Percentiles rank a stretch among this genome's conserved stretches.
Evolutionary conservation across 495 filamentous ascomycete species (phyloP).

Genomic region (Saxispiralis lemnorum): DNA sequence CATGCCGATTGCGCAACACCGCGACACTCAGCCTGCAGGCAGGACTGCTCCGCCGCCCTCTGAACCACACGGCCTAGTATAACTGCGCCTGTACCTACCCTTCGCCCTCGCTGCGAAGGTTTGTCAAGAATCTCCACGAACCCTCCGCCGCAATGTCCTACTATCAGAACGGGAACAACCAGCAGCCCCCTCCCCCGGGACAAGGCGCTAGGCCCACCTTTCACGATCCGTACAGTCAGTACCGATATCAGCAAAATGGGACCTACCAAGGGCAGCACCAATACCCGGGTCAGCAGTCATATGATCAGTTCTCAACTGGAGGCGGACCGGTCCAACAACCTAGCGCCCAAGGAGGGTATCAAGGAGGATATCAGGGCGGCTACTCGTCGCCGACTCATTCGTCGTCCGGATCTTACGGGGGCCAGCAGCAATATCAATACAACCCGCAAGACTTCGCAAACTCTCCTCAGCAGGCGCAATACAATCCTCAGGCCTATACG

Average conservation of each 20-base stretch:
- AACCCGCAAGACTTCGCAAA: constrained; percentile 69
- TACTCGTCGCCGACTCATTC: constrained; percentile 4
- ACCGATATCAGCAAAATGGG: constrained; percentile 9
- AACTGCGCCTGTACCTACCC: too few relatives aligned
- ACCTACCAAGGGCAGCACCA: constrained; percentile 4
- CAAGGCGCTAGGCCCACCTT: constrained; percentile 3
- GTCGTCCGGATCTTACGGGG: constrained; percentile 21
- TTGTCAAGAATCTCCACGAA: background rate
- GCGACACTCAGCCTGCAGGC: constrained; percentile 7
- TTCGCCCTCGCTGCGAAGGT: background rate
- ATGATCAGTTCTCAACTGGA: constrained; percentile 4
- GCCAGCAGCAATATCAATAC: constrained; percentile 33
- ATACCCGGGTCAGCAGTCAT: constrained; percentile 12
- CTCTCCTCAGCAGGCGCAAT: constrained; percentile 32
- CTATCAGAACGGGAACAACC: constrained; percentile 31
- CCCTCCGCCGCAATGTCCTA: background rate
- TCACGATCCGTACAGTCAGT: constrained; percentile 4
- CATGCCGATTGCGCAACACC: constrained; percentile 4
- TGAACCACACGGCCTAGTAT: too few relatives aligned
- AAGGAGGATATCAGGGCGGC: constrained; percentile 3
- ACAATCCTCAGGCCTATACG: constrained; percentile 28
- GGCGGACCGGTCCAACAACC: constrained; percentile 11
- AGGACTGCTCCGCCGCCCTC: constrained; percentile 1
- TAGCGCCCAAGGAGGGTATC: constrained; percentile 2
- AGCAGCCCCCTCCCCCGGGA: constrained; percentile 15